Conservation (phyloP, 495 filamentous ascomycete species). For the Penicillium psychrofluorescens region DNA sequence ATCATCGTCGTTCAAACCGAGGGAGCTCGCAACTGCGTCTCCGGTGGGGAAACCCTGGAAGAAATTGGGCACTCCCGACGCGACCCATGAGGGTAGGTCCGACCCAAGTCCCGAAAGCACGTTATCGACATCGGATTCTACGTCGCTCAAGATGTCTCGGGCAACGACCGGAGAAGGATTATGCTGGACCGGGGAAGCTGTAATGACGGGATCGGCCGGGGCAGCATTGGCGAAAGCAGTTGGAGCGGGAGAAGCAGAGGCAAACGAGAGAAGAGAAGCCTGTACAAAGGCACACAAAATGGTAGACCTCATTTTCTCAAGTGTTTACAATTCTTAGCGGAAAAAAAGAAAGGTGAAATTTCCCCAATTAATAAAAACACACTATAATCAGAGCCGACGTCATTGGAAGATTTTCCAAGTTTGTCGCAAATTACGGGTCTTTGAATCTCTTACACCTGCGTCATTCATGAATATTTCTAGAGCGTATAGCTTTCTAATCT, state of each 20-base stretch:
- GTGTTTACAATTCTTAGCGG: too few relatives aligned
- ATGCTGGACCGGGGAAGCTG: constrained; percentile 11
- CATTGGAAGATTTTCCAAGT: too few relatives aligned
- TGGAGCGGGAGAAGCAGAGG: constrained; percentile 10
- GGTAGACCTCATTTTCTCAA: constrained; percentile 1
- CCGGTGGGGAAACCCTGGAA: constrained; percentile 63
- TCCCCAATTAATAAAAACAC: too few relatives aligned
- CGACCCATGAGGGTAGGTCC: constrained; percentile 51
- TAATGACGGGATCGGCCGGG: constrained; percentile 10
- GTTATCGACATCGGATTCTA: constrained; percentile 36
- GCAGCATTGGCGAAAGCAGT: constrained; percentile 8
- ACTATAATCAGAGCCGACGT: too few relatives aligned
- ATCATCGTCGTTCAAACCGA: constrained; percentile 50
- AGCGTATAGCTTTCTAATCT: too few relatives aligned
- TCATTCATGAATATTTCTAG: too few relatives aligned
- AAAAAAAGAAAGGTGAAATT: too few relatives aligned
- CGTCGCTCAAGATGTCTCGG: constrained; percentile 36
- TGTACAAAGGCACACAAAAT: constrained; percentile 1
- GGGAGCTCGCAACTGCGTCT: constrained; percentile 45
- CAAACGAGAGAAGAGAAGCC: constrained; percentile 8
- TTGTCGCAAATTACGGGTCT: too few relatives aligned
- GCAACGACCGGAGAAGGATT: constrained; percentile 12
- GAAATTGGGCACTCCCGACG: constrained; percentile 57
- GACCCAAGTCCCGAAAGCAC: constrained; percentile 36
- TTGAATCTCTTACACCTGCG: too few relatives aligned